Percentiles rank a stretch among this genome's conserved stretches.
Conservation (phyloP, 352 stramenopile genomes). For the Pythium diclinum region DNA sequence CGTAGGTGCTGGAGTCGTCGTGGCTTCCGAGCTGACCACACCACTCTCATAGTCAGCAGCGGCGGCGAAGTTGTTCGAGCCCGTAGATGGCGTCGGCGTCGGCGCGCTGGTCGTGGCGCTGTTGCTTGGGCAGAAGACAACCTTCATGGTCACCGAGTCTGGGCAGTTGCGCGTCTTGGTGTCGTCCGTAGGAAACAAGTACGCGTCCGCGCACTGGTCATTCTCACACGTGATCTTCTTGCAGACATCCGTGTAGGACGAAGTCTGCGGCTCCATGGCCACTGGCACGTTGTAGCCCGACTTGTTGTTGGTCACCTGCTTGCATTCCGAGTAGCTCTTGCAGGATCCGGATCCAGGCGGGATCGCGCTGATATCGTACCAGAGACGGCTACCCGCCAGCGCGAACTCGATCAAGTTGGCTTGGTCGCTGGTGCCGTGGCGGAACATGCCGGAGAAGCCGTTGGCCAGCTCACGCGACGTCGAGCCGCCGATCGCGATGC, state of each 20-base stretch:
- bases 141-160: conserved; percentile 32
- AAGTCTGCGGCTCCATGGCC: conserved; percentile 34
- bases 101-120: conserved; percentile 10
- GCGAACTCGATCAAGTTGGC: neutral
- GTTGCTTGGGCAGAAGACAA: conserved; percentile 51
- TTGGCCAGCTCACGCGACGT: conserved; percentile 33
- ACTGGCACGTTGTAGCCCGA: conserved; percentile 57
- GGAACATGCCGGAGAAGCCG: conserved; percentile 40
- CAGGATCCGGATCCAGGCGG: conserved; percentile 43
- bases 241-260: conserved; percentile 30
- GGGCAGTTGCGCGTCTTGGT: conserved; percentile 66
- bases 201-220: conserved; percentile 41
- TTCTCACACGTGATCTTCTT: conserved; percentile 36
- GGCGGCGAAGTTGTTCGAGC: conserved; percentile 8
- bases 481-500: conserved; percentile 33
- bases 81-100: neutral
- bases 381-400: conserved; percentile 18
- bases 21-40: conserved; percentile 7
- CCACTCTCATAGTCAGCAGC: conserved; percentile 30
- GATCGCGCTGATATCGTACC: conserved; percentile 69
- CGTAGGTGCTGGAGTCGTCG: neutral
- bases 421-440: conserved; percentile 30
- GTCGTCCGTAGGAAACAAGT: conserved; percentile 60
- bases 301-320: conserved; percentile 36
- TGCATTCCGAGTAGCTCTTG: conserved; percentile 36